These are phyloP conservation scores for Cymodocea nodosa DNA, from an alignment of 116 monocot genomes.

Conservation along the genomic window DNA sequence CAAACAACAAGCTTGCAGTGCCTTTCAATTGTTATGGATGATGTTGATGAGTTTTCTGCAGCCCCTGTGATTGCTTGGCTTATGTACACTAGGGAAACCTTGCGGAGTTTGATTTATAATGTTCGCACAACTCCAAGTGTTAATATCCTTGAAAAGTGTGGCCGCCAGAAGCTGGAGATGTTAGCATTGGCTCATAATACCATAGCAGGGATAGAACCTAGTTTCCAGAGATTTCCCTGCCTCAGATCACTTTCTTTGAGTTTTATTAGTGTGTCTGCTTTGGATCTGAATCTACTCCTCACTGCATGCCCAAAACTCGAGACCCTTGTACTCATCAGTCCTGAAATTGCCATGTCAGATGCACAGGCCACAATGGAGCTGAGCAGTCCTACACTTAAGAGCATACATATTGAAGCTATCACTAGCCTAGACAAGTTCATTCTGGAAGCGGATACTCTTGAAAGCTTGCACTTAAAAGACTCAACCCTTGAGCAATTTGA, in stretches of 20 bases:
- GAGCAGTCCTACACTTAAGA: slow-evolving; percentile 60
- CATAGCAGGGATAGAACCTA: slow-evolving; percentile 73
- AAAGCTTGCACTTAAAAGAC: slow-evolving; percentile 63
- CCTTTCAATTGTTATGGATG: slow-evolving; percentile 73
- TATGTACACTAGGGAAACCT: slow-evolving; percentile 84
- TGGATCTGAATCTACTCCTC: slow-evolving; percentile 70
- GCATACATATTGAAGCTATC: slow-evolving; percentile 44
- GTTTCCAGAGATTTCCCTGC: slow-evolving; percentile 66
- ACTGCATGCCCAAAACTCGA: slow-evolving; percentile 79
- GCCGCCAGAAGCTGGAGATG: slow-evolving; percentile 69
- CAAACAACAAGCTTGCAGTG: slow-evolving; percentile 68
- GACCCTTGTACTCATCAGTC: slow-evolving; percentile 45
- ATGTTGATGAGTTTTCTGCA: slow-evolving; percentile 58
- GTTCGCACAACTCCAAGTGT: slow-evolving; percentile 59
- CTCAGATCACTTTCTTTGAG: slow-evolving; percentile 69
- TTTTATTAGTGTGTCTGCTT: slow-evolving; percentile 62
- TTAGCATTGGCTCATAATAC: slow-evolving; percentile 68
- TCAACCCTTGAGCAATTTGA: slow-evolving; percentile 86
- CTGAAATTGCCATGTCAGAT: slow-evolving; percentile 62
- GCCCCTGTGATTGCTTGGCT: slow-evolving; percentile 96
- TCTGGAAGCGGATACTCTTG: slow-evolving; percentile 81
- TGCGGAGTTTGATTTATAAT: slow-evolving; percentile 57
- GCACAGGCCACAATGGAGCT: slow-evolving; percentile 68
- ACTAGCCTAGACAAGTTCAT: slow-evolving; percentile 69
- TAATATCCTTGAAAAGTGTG: slow-evolving; percentile 78